Evolutionary conservation across 768 basidiomycete genomes (phyloP).

Genomic region (Serendipita sp.): DNA sequence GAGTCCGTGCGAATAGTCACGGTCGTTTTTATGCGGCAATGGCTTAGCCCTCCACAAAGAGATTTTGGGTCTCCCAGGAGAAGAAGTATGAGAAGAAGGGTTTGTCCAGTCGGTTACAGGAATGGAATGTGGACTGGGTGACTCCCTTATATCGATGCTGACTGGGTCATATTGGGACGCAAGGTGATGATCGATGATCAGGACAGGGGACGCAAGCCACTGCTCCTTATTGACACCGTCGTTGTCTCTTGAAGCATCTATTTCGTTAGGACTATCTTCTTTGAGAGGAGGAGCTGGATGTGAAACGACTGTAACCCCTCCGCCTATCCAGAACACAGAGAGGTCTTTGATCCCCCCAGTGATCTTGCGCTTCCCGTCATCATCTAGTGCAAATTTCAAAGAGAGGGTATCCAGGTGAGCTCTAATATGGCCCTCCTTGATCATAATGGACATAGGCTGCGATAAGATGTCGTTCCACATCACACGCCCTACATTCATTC

Average conservation of each 20-base stretch:
- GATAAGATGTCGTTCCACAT: too few species aligned
- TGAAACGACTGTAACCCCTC: neutral
- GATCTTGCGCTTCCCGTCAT: neutral
- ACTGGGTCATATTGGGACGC: slow-evolving; percentile 34
- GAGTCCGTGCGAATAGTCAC: too few species aligned
- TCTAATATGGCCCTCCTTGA: neutral
- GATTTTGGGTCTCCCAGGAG: slow-evolving; percentile 27
- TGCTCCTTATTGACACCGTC: neutral
- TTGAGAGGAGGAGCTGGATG: neutral
- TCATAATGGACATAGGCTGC: neutral
- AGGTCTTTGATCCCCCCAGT: neutral
- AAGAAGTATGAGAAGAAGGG: slow-evolving; percentile 23
- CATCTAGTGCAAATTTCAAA: neutral
- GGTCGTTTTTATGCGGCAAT: too few species aligned
- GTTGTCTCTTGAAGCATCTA: too few species aligned
- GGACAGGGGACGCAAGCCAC: slow-evolving; percentile 36
- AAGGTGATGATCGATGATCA: slow-evolving; percentile 62
- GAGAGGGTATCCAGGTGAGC: neutral
- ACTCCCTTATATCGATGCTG: neutral
- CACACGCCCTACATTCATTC: too few species aligned
- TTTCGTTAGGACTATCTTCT: too few species aligned
- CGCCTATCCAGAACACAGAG: neutral
- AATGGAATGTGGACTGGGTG: neutral
- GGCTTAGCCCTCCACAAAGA: slow-evolving; percentile 41
- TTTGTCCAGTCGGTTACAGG: slow-evolving; percentile 45